Evolutionary conservation across 345 rosid species (phyloP), one percentile per base, ranked within the genome.

Genomic region (Nasturtium officinale): DNA sequence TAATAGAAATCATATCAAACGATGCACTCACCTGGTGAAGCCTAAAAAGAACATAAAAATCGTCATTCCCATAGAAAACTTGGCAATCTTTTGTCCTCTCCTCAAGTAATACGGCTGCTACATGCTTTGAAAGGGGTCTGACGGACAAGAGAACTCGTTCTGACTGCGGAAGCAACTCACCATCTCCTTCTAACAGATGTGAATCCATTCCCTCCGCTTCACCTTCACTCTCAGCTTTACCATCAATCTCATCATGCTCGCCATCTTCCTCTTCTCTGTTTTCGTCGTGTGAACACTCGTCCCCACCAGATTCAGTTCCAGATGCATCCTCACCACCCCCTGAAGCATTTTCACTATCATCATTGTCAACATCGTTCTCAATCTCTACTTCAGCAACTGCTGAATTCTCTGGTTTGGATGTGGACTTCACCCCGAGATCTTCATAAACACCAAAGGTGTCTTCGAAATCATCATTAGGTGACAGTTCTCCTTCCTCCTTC

Each of bases 401-500:
- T 58, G 28, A 72, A 26, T 82, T 82, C 30, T 74, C 86, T 77
- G 43, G 69, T 23, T 81, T 86, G 11, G 83, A 76, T 20, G 74
- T 54, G 60, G 84, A 63, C 76, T 88, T 82, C 70, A 71, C 50
- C 48, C 65, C 80, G 69, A 64, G 56, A 69, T 86, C 87, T 70
- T 80, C 87, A 65, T 82, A 80, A 54, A 53, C 88, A 80, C 64
- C 85, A 74, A 79, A 85, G 70, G 78, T 83, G 50, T 91, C 92
- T 82, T 87, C 96, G 25, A 82, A 84, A 76, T 87, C 93, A 76
- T 84, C 88, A 65, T 73, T 86, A 55, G 99, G 97, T 33, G 99
- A 95, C 60, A 95, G 67, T 79, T 95, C 99, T 67, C 99, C 99
- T 81, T 95, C 99, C 75, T 94, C 99, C 71, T 87, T 91, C 77